A percentile compares a stretch with the other conserved stretches of the same genome.
Conservation (phyloP, 2,329 filamentous ascomycete species). For the Trichoderma gracile region DNA sequence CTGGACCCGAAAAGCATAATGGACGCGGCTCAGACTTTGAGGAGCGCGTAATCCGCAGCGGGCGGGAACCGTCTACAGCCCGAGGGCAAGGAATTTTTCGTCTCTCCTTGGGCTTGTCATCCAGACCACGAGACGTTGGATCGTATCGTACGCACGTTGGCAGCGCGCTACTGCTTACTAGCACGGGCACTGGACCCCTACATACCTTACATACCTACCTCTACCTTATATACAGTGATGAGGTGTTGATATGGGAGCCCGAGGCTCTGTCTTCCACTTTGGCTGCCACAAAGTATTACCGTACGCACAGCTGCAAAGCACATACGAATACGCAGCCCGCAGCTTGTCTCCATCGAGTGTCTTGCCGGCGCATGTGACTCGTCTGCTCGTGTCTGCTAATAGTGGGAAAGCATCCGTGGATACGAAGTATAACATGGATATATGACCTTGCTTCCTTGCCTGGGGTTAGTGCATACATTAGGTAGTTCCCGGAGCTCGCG, state of each 20-base stretch:
- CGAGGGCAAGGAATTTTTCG: constrained; percentile 12
- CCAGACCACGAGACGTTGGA: too few species aligned
- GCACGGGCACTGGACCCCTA: too few species aligned
- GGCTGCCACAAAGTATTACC: too few species aligned
- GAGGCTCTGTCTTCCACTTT: too few species aligned
- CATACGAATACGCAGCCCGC: constrained; percentile 11
- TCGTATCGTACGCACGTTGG: too few species aligned
- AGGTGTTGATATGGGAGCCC: too few species aligned
- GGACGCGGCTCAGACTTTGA: constrained; percentile 1
- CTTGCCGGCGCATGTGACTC: constrained; percentile 18
- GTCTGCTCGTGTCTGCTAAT: neutral
- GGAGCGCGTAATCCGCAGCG: constrained; percentile 12
- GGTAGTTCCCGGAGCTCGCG: too few species aligned
- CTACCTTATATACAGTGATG: too few species aligned
- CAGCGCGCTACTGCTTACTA: too few species aligned
- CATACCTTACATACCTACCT: too few species aligned
- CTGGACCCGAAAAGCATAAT: constrained; percentile 9
- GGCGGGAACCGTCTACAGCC: constrained; percentile 13
- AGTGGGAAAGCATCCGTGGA: neutral
- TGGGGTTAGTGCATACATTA: too few species aligned
- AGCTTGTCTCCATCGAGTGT: constrained; percentile 13
- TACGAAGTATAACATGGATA: neutral
- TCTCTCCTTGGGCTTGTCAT: neutral
- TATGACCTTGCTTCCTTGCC: neutral
- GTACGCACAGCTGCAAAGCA: too few species aligned